Evolutionary conservation across 2,329 filamentous ascomycete species (phyloP), one percentile per base, ranked within the genome.

Genomic region (Pseudocercospora fuligena): DNA sequence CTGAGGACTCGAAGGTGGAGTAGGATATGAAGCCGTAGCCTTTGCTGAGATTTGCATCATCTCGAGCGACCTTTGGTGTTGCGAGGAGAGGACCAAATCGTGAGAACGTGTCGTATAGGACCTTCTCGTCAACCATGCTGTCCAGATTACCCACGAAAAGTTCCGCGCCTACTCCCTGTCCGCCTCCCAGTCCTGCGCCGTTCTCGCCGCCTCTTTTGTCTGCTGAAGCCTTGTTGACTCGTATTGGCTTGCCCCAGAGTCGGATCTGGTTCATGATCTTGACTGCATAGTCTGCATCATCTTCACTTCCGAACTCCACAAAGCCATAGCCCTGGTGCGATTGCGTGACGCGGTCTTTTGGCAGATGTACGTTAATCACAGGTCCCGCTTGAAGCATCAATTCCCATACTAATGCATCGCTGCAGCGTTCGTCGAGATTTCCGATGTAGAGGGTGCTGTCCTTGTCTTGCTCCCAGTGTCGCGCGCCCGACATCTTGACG

Each of bases 281-380:
- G 73, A 93, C 92, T 23, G 95, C 94, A 83, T 99, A 99, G 79
- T 98, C 95, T 74, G 95, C 95, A 80, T 97, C 95, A 76, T 93
- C 90, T 78, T 97, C 93, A 73, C 91, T 94, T 77, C 93, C 94
- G 80, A 97, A 99, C 81, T 99, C 95, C 80, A 99, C 95, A 81
- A 99, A 99, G 75, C 95, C 95, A 84, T 97, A 99, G 74, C 95
- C 95, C 82, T 98, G 95, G 80, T 99, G 95, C 65, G 90, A 91
- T 78, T 97, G 93, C 56, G 95, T 97, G 73, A 99, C 95, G 79
- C 95, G 92, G 81, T 99, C 95, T 85, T 97, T 97, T 64, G 95
- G 95, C 78, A 99, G 89, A 82, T 99, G 95, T 70, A 99, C 94
- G 81, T 98, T 98, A 78, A 97, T 92, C 75, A 99, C 96, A 74